Evolutionary conservation across 2,329 filamentous ascomycete species (phyloP), one percentile per base, ranked within the genome.

Genomic region (Golovinomyces cichoracearum): DNA sequence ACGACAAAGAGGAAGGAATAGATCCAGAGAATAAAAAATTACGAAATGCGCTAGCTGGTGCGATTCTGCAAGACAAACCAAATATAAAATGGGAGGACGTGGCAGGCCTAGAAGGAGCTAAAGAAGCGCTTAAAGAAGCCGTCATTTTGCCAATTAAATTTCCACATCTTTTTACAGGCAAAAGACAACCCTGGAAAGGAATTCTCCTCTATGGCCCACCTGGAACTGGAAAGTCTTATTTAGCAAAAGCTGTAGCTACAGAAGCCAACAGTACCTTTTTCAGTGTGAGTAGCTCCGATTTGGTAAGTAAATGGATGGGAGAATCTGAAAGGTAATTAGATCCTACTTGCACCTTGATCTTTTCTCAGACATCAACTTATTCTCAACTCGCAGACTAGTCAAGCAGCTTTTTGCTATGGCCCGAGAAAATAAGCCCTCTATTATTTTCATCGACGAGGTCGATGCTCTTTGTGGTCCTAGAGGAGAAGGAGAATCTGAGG

Each of bases 231-330:
- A 98, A 98, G 70, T 90, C 82, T 69, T 94, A 94, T 64, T 69
- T 98, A 48, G 90, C 90, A 53, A 98, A 95, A 65, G 90, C 90
- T 2, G 88, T 98, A 47, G 90, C 90, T 48, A 98, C 90, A 17
- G 90, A 98, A 65, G 90, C 90, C 51, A 95, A 98, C 65, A 94
- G 86, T 65, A 95, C 90, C 3, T 98, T 98, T 63, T 98, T 98
- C 72, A 94, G 85, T 60, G 88, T 98, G 55, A 93, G 83, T 66
- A 93, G 83, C 70, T 93, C 84, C 61, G 90, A 98, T 63, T 64
- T 98, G 64, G 90, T 98, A 52, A 93, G 84, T 63, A 98, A 98
- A 63, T 98, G 90, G 90, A 98, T 98, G 90, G 90, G 90, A 68
- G 90, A 98, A 66, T 92, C 83, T 70, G 90, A 98, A 75, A 76